A percentile compares a stretch with the other conserved stretches of the same genome.
Conservation (phyloP, 495 filamentous ascomycete genomes). For the Hapsidospora chrysogenum region DNA sequence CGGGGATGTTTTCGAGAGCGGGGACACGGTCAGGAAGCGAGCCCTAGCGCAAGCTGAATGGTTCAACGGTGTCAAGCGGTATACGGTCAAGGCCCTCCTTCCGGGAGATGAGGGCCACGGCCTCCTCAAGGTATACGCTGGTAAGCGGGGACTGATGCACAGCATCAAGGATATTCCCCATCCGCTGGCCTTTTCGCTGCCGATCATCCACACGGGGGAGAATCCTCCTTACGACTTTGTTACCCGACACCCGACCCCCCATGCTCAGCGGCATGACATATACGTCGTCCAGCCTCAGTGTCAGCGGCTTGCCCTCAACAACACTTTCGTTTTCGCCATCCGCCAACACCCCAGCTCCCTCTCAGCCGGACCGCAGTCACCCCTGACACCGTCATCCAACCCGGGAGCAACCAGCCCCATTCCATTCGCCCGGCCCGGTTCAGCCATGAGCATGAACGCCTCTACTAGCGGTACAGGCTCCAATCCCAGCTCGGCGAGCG, state of each 20-base stretch:
- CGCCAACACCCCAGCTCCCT: slow-evolving; percentile 71
- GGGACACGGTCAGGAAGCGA: slow-evolving; percentile 68
- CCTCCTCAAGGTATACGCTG: slow-evolving; percentile 84
- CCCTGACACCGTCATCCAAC: slow-evolving; percentile 26
- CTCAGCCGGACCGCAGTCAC: background rate
- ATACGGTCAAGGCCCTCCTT: slow-evolving; percentile 79
- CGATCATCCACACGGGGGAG: slow-evolving; percentile 74
- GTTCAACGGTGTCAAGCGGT: slow-evolving; percentile 72
- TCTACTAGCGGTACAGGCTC: slow-evolving; percentile 40
- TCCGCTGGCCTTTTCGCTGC: slow-evolving; percentile 76
- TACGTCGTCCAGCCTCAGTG: slow-evolving; percentile 96
- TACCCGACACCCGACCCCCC: slow-evolving; percentile 84
- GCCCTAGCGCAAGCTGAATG: slow-evolving; percentile 86
- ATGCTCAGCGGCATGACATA: slow-evolving; percentile 89
- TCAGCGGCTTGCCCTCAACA: slow-evolving; percentile 68
- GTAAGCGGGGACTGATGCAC: slow-evolving; percentile 88
- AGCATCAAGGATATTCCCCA: slow-evolving; percentile 89
- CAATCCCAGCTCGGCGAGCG: slow-evolving; percentile 29
- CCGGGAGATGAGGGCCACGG: slow-evolving; percentile 83
- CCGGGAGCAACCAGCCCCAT: slow-evolving; percentile 44
- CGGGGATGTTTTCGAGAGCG: slow-evolving; percentile 86
- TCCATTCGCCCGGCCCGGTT: slow-evolving; percentile 55
- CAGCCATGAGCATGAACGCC: slow-evolving; percentile 67
- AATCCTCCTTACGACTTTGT: slow-evolving; percentile 92
- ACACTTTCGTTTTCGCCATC: slow-evolving; percentile 93